phyloP scores from a whole-genome alignment of 352 stramenopile species.

The Aphanomyces invadans region DNA sequence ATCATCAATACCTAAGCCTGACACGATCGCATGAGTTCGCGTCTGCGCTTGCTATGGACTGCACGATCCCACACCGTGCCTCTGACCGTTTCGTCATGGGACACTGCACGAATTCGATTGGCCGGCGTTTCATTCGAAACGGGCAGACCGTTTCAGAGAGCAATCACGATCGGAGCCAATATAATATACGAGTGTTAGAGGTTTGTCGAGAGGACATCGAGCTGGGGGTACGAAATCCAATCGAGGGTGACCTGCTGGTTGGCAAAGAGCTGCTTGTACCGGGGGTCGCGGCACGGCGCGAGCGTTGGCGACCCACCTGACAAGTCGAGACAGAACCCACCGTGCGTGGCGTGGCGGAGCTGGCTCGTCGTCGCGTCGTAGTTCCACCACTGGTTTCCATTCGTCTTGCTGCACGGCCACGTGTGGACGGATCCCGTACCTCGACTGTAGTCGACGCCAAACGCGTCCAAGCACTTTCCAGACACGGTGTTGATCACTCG shows the following conservation, averaged over 20 bases:
- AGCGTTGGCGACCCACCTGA: background rate
- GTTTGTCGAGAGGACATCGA: background rate
- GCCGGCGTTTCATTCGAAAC: background rate
- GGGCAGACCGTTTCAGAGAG: too few relatives aligned
- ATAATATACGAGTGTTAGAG: too few relatives aligned
- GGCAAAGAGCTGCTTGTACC: background rate
- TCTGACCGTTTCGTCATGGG: background rate
- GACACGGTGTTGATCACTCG: background rate
- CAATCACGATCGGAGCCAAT: too few relatives aligned
- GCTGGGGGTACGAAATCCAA: conserved; percentile 8
- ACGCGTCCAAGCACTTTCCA: conserved; percentile 5
- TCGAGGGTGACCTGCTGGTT: background rate
- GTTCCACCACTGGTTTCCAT: conserved; percentile 60
- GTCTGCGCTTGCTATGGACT: too few relatives aligned
- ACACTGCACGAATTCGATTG: too few relatives aligned
- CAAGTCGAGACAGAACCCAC: conserved; percentile 49
- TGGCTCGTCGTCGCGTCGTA: conserved; percentile 40
- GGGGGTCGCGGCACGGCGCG: background rate
- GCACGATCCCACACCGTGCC: too few relatives aligned
- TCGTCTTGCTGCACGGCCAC: conserved; percentile 43
- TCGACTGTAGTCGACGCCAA: background rate
- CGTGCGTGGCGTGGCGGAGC: conserved; percentile 39
- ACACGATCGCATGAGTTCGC: background rate
- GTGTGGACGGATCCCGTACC: conserved; percentile 28
- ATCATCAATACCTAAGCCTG: background rate